Base-by-base conservation (phyloP, 129 eudicot species). In the Artemisia tridentata region DNA sequence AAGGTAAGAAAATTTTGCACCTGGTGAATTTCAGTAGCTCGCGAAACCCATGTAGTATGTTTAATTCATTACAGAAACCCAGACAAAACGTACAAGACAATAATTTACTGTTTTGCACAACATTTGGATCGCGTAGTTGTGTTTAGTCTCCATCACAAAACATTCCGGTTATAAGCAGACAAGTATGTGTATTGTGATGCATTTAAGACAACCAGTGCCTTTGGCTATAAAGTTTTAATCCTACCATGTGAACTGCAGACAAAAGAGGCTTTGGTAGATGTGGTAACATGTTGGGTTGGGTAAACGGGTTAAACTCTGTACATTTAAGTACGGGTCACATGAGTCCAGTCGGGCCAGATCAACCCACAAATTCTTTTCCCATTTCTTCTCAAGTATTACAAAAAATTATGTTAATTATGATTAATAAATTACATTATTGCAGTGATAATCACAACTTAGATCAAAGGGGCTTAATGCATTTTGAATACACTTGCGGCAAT, bases 111-210 rank as follows among this genome's bases (percentile, higher is more conserved):
- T 41, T 63, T 41, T 9, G 8, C 38, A 63, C 27, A 63, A 63
- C 27, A 41, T 63, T 63, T 63, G 49, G 56, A 63, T 25, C 29
- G 43, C 16, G 27, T 29, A 17, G 20, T 69, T 18, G 63, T 69
- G 51, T 69, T 17, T 51, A 20, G 65, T 70, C 65, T 71, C 67
- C 47, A 71, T 71, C 76, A 59, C 48, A 58, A 56, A 71, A 45
- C 41, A 34, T 41, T 38, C 11, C 11, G 4, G 45, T 19, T 53
- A 34, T 20, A 53, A 70, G 54, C n/a, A 41, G 10, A 56, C 68
- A 46, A 21, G 23, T 72, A 9, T 46, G 65, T 70, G 75, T 20
- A 38, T n/a, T 46, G 65, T 56, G 67, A 57, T 56, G 50, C 19
- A 38, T 70, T 41, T 41, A 70, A 19, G 5, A 16, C n/a, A 17